Evolutionary conservation across 345 rosid genomes (phyloP), one percentile per base, ranked within the genome.

Genomic region (Populus pruinosa): DNA sequence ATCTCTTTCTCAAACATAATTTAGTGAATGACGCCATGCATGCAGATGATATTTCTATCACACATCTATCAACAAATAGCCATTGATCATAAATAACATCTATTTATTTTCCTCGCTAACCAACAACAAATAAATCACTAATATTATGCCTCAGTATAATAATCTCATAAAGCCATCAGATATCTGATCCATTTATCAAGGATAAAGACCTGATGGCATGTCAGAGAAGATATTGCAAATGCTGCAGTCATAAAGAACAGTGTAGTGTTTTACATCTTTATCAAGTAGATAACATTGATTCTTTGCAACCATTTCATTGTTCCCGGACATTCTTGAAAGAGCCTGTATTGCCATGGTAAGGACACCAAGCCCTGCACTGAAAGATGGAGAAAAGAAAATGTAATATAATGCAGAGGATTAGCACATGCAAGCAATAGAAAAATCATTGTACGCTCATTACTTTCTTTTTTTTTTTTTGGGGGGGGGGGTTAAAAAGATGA

Each of bases 361-460:
- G 62, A 96, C 98, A 75, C 98, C 99, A n/a, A 96, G 97, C 87
- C 98, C 99, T 1, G 98, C 99, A 85, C 99, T 96, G 93, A 70
- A 83, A 85, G 73, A 71, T 70, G 69, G 38, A 80, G 31, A 75
- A 71, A 71, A 77, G 20, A 75, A 61, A 44, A 67, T 44, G 47
- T 14, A 59, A 65, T 44, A 72, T 56, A 81, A 70, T 63, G 66
- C 41, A 39, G 59, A 72, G 55, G 69, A 78, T 62, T 35, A 35
- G 27, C 29, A 73, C 16, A 64, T 16, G 39, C 43, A 64, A 72
- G 59, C 35, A 44, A 43, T 43, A 69, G 14, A 59, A 69, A 31
- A 14, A 53, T 27, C 18, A 53, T n/a, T 27, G 25, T 56, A 53
- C 56, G 66, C 23, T 12, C 64, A n/a, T n/a, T 59, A 10, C 25